Conservation (phyloP, 176 grass and related monocot genomes). For the Rhynchospora breviuscula region DNA sequence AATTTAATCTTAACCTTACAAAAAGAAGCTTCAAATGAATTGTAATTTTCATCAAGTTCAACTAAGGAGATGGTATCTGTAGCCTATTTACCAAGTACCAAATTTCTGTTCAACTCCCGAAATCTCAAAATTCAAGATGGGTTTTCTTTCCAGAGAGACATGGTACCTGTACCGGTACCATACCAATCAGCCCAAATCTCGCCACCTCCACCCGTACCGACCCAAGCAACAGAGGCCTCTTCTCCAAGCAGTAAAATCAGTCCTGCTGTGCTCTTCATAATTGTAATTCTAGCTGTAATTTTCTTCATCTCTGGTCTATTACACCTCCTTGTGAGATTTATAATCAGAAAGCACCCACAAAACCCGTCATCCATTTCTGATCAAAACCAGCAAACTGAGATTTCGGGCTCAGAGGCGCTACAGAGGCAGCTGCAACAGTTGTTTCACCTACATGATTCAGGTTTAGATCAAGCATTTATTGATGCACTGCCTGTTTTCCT, state of each 20-base stretch:
- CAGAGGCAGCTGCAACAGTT: constrained; percentile 86
- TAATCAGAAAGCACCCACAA: constrained; percentile 53
- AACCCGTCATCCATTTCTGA: constrained; percentile 2
- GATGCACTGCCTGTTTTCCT: constrained; percentile 71
- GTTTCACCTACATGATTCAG: constrained; percentile 58
- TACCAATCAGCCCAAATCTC: constrained; percentile 23
- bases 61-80: constrained; percentile 37
- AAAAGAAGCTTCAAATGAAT: constrained; percentile 24
- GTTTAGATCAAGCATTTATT: constrained; percentile 64
- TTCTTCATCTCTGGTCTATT: constrained; percentile 69
- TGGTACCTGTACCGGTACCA: constrained; percentile 9
- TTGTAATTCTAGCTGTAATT: constrained; percentile 73
- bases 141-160: constrained; percentile 19
- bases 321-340: constrained; percentile 61
- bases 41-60: constrained; percentile 4
- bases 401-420: constrained; percentile 29
- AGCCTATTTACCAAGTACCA: constrained; percentile 15
- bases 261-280: constrained; percentile 75
- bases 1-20: constrained; percentile 6
- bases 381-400: constrained; percentile 21
- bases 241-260: constrained; percentile 43
- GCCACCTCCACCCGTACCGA: constrained; percentile 18
- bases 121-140: constrained; percentile 16
- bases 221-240: constrained; percentile 8
- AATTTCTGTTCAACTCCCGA: neutral